These are phyloP conservation scores for Santalum album DNA, from an alignment of 164 flowering plant species.

Conservation along the genomic window DNA sequence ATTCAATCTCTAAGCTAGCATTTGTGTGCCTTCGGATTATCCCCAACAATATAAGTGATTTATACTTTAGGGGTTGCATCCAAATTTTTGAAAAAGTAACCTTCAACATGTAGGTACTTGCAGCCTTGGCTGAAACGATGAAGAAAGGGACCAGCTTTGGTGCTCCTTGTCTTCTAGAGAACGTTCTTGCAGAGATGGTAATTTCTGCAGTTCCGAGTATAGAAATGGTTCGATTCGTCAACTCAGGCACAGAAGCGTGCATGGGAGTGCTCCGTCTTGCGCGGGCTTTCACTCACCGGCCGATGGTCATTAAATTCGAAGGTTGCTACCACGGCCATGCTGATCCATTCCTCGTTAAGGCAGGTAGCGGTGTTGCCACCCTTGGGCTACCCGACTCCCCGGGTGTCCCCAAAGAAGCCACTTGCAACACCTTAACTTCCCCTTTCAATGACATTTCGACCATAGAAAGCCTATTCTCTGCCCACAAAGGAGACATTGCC, in stretches of 20 bases:
- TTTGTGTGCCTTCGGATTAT: not conserved
- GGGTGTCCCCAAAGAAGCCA: conserved; percentile 85
- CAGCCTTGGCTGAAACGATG: conserved; percentile 82
- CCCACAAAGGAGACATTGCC: conserved; percentile 74
- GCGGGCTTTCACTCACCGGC: conserved; percentile 68
- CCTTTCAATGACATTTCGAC: conserved; percentile 66
- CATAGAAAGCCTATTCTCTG: conserved; percentile 48
- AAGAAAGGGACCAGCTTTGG: conserved; percentile 98
- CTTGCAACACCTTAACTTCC: conserved; percentile 63
- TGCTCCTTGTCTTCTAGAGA: conserved; percentile 90
- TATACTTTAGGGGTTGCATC: too few species aligned
- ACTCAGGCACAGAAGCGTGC: conserved; percentile 99
- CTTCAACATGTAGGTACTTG: conserved; percentile 49
- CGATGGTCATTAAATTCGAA: conserved; percentile 76
- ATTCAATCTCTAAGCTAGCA: not conserved
- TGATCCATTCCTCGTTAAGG: conserved; percentile 94
- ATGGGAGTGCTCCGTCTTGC: conserved; percentile 88
- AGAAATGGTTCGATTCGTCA: conserved; percentile 95
- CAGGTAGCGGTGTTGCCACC: conserved; percentile 97
- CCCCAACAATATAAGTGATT: too few species aligned
- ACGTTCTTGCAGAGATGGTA: conserved; percentile 79
- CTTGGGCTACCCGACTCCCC: conserved; percentile 96
- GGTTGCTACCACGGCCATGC: conserved; percentile 99
- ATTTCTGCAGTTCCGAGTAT: conserved; percentile 89
- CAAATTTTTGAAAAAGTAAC: not conserved